A percentile compares a stretch with the other conserved stretches of the same genome.
Conservation (phyloP, 192 early-diverging fungal species). For the Thamnidium elegans region DNA sequence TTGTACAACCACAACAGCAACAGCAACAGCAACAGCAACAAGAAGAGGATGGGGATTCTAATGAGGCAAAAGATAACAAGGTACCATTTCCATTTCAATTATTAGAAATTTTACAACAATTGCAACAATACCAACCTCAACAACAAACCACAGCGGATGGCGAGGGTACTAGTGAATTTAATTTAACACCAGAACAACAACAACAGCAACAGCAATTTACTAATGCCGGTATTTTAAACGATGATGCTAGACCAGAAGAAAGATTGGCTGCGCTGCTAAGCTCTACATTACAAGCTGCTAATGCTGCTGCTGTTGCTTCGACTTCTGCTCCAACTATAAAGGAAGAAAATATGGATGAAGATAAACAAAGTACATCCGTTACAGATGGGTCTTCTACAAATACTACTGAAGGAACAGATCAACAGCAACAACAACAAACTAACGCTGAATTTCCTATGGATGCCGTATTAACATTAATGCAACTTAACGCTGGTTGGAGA, state of each 20-base stretch:
- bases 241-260: constrained; percentile 13
- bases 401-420: neutral
- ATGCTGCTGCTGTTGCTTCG: constrained; percentile 9
- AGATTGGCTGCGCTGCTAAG: constrained; percentile 11
- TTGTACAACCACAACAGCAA: neutral
- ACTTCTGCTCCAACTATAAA: neutral
- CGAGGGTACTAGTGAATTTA: neutral
- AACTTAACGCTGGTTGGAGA: constrained; percentile 43
- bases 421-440: constrained; percentile 16
- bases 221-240: neutral
- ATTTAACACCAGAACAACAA: neutral
- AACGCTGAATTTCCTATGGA: constrained; percentile 46
- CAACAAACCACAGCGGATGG: neutral
- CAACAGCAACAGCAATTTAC: neutral
- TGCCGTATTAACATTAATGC: constrained; percentile 44
- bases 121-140: constrained; percentile 23
- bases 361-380: neutral
- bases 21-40: neutral
- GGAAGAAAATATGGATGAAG: neutral
- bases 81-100: constrained; percentile 14
- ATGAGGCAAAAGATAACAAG: neutral
- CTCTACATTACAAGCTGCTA: constrained; percentile 7
- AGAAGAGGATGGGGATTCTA: neutral
- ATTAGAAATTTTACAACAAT: constrained; percentile 18
- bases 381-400: neutral